Percentiles rank a stretch among this genome's conserved stretches.
Conservation (phyloP, 345 rosid species). For the Geranium brycei region DNA sequence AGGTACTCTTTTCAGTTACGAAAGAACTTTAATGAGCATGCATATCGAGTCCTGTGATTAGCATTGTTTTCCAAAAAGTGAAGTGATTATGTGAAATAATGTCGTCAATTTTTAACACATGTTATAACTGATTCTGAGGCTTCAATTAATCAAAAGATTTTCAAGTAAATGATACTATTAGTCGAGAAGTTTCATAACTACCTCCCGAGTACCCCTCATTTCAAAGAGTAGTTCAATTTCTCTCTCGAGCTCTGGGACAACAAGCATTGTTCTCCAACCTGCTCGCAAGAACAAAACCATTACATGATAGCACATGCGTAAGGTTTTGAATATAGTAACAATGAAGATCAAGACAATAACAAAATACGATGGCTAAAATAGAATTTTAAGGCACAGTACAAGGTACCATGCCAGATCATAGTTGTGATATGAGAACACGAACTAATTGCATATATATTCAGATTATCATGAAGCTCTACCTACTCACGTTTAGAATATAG, state of each 20-base stretch:
- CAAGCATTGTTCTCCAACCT: constrained; percentile 94
- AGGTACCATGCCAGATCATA: not conserved
- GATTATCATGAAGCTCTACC: no score
- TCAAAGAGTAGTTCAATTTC: constrained; percentile 71
- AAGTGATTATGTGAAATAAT: not conserved
- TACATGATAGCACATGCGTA: not conserved
- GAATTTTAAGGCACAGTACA: not conserved
- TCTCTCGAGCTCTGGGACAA: constrained; percentile 81
- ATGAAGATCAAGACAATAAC: not conserved
- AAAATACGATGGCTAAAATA: not conserved
- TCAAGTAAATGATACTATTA: not conserved
- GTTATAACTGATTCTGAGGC: not conserved
- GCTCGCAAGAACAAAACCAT: constrained; percentile 8
- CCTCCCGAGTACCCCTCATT: constrained; percentile 56
- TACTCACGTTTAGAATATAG: not conserved
- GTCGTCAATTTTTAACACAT: not conserved
- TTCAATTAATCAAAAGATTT: not conserved
- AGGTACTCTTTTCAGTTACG: constrained; percentile 1
- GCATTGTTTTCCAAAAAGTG: not conserved
- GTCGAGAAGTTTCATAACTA: constrained; percentile 9
- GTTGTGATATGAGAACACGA: not conserved
- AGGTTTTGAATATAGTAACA: not conserved
- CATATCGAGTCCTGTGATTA: not conserved
- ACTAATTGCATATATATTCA: no score
- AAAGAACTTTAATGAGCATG: not conserved